These are phyloP conservation scores for Hirschioporus abietinus DNA, from an alignment of 768 basidiomycete genomes.

Conservation along the genomic window DNA sequence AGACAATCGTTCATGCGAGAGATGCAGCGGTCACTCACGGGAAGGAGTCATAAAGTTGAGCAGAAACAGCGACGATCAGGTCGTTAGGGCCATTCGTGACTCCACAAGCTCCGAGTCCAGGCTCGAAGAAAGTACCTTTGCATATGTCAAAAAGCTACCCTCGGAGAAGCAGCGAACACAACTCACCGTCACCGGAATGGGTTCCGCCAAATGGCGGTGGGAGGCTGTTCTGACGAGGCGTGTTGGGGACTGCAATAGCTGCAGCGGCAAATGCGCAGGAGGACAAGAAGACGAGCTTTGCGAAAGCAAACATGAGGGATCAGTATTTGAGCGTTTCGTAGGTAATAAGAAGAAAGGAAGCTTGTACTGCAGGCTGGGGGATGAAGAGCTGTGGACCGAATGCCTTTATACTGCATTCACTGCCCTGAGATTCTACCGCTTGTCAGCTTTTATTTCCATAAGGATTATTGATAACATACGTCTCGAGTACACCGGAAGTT, in stretches of 20 bases:
- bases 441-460: background rate
- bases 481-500: background rate
- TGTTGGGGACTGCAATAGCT: too few species aligned
- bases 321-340: background rate
- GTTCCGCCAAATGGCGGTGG: background rate
- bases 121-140: conserved; percentile 22
- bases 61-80: conserved; percentile 32
- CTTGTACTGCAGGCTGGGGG: background rate
- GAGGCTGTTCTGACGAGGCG: too few species aligned
- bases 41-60: conserved; percentile 26
- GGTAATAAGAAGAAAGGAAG: background rate
- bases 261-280: background rate
- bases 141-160: background rate
- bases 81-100: conserved; percentile 29
- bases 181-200: background rate
- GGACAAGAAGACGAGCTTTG: background rate
- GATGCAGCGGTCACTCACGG: conserved; percentile 20
- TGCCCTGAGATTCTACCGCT: background rate
- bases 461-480: background rate
- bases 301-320: background rate
- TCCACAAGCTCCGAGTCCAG: conserved; percentile 35
- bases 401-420: background rate
- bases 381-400: background rate
- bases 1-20: background rate
- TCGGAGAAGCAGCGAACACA: background rate